A percentile compares a stretch with the other conserved stretches of the same genome.
Evolutionary conservation across 306 rosid genomes (phyloP).

Genomic region (Prunus mume): DNA sequence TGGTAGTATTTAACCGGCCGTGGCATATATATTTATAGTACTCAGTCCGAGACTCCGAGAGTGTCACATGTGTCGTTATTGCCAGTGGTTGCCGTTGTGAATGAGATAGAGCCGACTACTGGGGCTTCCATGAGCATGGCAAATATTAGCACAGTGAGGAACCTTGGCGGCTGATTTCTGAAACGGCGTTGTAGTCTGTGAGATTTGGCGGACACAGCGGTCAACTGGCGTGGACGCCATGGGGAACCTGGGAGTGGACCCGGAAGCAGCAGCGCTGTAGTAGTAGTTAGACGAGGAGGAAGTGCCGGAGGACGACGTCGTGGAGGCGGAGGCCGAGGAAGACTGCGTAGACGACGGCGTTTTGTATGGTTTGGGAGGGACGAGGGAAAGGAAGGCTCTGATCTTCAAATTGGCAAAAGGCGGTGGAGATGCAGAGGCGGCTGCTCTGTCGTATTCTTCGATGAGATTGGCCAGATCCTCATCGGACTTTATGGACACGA

Average conservation of each 20-base stretch:
- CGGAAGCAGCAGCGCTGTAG: slow-evolving; percentile 10
- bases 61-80: slow-evolving; percentile 18
- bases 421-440: slow-evolving; percentile 28
- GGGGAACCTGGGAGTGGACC: slow-evolving; percentile 32
- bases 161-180: slow-evolving; percentile 42
- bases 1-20: slow-evolving; percentile 1
- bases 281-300: neutral
- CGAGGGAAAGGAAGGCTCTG: slow-evolving; percentile 65
- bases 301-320: slow-evolving; percentile 17
- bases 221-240: slow-evolving; percentile 10
- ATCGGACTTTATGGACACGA: slow-evolving; percentile 78
- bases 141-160: slow-evolving; percentile 46
- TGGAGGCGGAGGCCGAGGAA: slow-evolving; percentile 46
- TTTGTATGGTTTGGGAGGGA: slow-evolving; percentile 46
- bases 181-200: slow-evolving; percentile 29
- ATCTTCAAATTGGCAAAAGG: slow-evolving; percentile 45
- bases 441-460: slow-evolving; percentile 72
- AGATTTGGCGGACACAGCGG: slow-evolving; percentile 49
- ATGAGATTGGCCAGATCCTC: slow-evolving; percentile 84
- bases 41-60: neutral
- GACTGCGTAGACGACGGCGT: slow-evolving; percentile 36
- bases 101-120: slow-evolving; percentile 46
- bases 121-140: slow-evolving; percentile 10
- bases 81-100: slow-evolving; percentile 79
- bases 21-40: neutral